Percentiles rank a stretch among this genome's conserved stretches.
phyloP scores from a whole-genome alignment of 768 basidiomycete species.

The Suillus sp. region DNA sequence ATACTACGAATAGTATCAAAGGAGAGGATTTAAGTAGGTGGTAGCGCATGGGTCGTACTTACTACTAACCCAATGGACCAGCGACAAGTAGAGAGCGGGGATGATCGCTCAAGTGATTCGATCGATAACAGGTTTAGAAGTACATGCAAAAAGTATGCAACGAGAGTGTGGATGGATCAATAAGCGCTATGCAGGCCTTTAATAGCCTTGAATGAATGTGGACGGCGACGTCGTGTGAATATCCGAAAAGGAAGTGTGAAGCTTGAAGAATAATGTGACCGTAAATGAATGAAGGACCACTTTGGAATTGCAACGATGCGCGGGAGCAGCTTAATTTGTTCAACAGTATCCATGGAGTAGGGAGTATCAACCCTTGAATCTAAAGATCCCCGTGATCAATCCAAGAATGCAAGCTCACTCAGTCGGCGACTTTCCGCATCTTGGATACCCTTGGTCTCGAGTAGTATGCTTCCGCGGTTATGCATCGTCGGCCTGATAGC shows the following conservation, averaged over 20 bases:
- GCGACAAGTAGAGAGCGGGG: not conserved
- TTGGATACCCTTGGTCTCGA: slow-evolving; percentile 54
- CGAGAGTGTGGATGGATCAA: not conserved
- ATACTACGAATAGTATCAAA: not conserved
- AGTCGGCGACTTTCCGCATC: slow-evolving; percentile 71
- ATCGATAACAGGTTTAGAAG: not conserved
- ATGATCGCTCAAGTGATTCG: not conserved
- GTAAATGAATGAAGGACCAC: not conserved
- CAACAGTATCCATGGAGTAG: not conserved
- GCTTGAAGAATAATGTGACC: no score
- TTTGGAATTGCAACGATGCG: not conserved
- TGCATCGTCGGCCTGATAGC: slow-evolving; percentile 63
- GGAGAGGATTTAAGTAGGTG: not conserved
- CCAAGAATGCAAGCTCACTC: slow-evolving; percentile 71
- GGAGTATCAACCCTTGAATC: slow-evolving; percentile 10
- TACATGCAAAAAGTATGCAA: not conserved
- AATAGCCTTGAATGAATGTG: not conserved
- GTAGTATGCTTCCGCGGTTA: slow-evolving; percentile 55
- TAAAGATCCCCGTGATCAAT: slow-evolving; percentile 23
- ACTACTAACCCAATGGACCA: not conserved
- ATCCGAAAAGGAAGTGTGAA: not conserved
- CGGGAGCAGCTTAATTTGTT: not conserved
- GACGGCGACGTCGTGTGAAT: not conserved
- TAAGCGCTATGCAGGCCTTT: not conserved
- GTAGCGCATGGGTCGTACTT: not conserved